A percentile compares a stretch with the other conserved stretches of the same genome.
Evolutionary conservation across 768 basidiomycete genomes (phyloP).

Genomic region (Lactifluus piperatus): DNA sequence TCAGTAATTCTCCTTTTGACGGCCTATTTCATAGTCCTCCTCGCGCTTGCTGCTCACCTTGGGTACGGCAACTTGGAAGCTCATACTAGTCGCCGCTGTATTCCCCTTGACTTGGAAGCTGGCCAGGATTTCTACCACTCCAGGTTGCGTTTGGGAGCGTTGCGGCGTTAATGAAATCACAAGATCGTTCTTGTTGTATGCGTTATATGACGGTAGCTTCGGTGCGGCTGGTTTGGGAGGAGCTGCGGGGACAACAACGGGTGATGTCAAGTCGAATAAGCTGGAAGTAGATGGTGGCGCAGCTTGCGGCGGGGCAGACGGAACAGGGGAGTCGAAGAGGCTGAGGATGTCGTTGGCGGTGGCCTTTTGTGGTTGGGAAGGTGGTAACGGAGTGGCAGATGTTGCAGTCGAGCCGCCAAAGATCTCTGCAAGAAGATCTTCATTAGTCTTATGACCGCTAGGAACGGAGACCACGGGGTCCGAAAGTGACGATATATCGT

Average conservation of each 20-base stretch:
- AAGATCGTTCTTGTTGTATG: constrained; percentile 88
- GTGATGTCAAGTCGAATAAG: constrained; percentile 19
- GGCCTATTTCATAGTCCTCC: neutral
- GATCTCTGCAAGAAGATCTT: constrained; percentile 88
- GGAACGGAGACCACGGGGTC: constrained; percentile 36
- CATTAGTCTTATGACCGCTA: constrained; percentile 47
- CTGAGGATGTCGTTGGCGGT: constrained; percentile 87
- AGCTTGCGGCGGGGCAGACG: constrained; percentile 29
- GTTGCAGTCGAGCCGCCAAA: constrained; percentile 53
- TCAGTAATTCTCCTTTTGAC: neutral
- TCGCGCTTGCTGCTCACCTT: constrained; percentile 46
- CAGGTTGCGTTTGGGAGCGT: constrained; percentile 70
- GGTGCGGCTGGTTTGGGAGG: constrained; percentile 35
- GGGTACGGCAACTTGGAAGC: constrained; percentile 96
- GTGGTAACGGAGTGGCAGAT: constrained; percentile 28
- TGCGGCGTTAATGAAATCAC: constrained; percentile 87
- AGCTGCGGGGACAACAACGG: constrained; percentile 22
- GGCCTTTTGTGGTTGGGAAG: constrained; percentile 36
- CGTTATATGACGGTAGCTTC: constrained; percentile 64
- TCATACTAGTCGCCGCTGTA: constrained; percentile 51
- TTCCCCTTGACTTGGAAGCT: constrained; percentile 66
- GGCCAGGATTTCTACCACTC: constrained; percentile 83
- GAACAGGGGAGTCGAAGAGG: constrained; percentile 54
- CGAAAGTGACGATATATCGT: constrained; percentile 42
- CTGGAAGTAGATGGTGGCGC: constrained; percentile 21